Percentiles rank a stretch among this genome's conserved stretches.
Conservation (phyloP, 2,329 filamentous ascomycete species). For the Penicillium nordicum region DNA sequence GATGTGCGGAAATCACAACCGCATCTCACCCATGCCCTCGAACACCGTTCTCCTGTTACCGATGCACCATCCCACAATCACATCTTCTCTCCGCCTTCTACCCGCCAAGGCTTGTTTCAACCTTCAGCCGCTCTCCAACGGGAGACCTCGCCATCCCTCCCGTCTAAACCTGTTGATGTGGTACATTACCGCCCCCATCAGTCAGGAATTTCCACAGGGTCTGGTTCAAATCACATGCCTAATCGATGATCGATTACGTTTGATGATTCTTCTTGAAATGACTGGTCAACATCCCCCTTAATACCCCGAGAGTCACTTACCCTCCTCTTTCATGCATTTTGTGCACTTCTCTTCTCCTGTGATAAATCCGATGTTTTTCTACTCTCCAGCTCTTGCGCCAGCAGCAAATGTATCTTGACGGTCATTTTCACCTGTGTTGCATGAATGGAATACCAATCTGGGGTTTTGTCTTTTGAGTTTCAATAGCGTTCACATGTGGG, state of each 20-base stretch:
- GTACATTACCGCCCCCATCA: constrained; percentile 31
- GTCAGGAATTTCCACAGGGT: constrained; percentile 26
- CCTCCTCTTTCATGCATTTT: constrained; percentile 4
- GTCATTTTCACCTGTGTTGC: constrained; percentile 10
- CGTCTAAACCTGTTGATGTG: constrained; percentile 29
- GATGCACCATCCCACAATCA: constrained; percentile 24
- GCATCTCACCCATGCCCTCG: constrained; percentile 23
- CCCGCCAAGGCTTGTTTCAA: constrained; percentile 37
- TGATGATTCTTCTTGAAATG: neutral
- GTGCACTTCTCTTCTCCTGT: constrained; percentile 9
- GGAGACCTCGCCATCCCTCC: constrained; percentile 32
- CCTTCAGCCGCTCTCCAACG: constrained; percentile 26
- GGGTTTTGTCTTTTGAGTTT: constrained; percentile 1
- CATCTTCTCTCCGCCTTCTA: constrained; percentile 34
- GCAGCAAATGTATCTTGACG: constrained; percentile 18
- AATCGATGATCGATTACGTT: constrained; percentile 25
- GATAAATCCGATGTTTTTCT: constrained; percentile 16
- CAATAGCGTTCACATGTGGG: constrained; percentile 16
- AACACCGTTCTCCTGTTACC: constrained; percentile 27
- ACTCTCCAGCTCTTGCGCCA: constrained; percentile 7
- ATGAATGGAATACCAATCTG: constrained; percentile 7
- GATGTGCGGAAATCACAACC: constrained; percentile 40
- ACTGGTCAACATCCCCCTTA: neutral
- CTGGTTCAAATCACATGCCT: constrained; percentile 33
- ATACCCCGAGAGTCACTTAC: constrained; percentile 1